Percentiles rank a stretch among this genome's conserved stretches.
These are phyloP conservation scores for Cryphonectria naterciae DNA, from an alignment of 2,329 filamentous ascomycete species.

Conservation along the genomic window DNA sequence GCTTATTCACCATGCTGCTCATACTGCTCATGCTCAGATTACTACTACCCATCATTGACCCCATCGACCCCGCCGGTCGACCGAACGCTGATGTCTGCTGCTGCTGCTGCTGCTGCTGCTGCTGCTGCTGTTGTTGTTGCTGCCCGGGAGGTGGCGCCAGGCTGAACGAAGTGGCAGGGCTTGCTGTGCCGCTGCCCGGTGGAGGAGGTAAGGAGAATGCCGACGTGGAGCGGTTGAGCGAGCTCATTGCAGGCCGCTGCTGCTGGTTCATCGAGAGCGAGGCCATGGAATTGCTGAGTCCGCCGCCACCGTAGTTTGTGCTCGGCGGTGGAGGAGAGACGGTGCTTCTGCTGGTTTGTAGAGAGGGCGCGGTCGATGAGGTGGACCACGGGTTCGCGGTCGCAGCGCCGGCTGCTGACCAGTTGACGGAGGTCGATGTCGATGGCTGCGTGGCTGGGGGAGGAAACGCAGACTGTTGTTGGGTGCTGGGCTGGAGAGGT, in stretches of 20 bases:
- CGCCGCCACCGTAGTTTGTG: slow-evolving; percentile 43
- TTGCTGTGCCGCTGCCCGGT: slow-evolving; percentile 41
- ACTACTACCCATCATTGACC: slow-evolving; percentile 28
- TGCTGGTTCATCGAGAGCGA: slow-evolving; percentile 52
- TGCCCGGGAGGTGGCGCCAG: slow-evolving; percentile 36
- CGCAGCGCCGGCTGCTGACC: slow-evolving; percentile 48
- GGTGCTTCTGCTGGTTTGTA: slow-evolving; percentile 34
- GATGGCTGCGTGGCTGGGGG: slow-evolving; percentile 28
- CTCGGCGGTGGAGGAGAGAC: slow-evolving; percentile 36
- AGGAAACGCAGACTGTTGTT: slow-evolving; percentile 34
- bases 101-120: slow-evolving; percentile 27
- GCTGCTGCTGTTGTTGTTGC: slow-evolving; percentile 24
- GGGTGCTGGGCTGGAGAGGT: slow-evolving; percentile 55
- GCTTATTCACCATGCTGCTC: slow-evolving; percentile 32
- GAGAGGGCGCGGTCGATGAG: slow-evolving; percentile 41
- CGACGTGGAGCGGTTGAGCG: slow-evolving; percentile 40
- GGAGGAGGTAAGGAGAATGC: slow-evolving; percentile 65
- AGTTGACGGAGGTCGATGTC: slow-evolving; percentile 51
- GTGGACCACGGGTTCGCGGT: slow-evolving; percentile 55
- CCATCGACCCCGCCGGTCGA: slow-evolving; percentile 32
- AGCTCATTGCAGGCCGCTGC: slow-evolving; percentile 42
- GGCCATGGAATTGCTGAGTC: slow-evolving; percentile 50
- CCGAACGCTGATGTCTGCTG: slow-evolving; percentile 27
- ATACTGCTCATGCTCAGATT: slow-evolving; percentile 34
- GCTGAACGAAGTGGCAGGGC: slow-evolving; percentile 48